Percentiles rank a stretch among this genome's conserved stretches.
Evolutionary conservation across 345 rosid genomes (phyloP).

Genomic region (Combretum micranthum): DNA sequence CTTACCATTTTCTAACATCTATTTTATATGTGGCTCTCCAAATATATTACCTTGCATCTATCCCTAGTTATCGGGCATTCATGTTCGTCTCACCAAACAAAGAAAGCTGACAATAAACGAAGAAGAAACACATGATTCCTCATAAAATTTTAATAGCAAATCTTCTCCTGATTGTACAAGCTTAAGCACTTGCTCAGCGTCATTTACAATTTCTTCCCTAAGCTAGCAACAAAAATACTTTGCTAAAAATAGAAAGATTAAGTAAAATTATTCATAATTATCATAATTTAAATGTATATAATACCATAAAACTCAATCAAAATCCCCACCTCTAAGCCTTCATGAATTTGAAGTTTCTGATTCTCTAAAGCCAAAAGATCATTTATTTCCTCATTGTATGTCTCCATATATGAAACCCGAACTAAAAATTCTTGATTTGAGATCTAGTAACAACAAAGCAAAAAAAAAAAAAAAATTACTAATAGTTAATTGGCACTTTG

Average conservation of each 20-base stretch:
- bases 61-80: slow-evolving; percentile 79
- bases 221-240: slow-evolving; percentile 90
- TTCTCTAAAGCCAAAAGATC: slow-evolving; percentile 76
- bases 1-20: no score
- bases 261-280: background rate
- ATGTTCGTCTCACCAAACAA: slow-evolving; percentile 84
- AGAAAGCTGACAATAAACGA: background rate
- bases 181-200: slow-evolving; percentile 74
- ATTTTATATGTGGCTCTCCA: no score
- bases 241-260: slow-evolving; percentile 37
- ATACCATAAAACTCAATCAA: no score
- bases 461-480: no score
- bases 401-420: slow-evolving; percentile 93
- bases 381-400: slow-evolving; percentile 87
- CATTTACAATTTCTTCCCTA: slow-evolving; percentile 75
- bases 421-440: slow-evolving; percentile 83
- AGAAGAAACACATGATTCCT: background rate
- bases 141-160: slow-evolving; percentile 18
- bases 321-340: slow-evolving; percentile 69
- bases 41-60: no score
- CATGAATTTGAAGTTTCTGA: slow-evolving; percentile 83
- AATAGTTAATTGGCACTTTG: no score
- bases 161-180: slow-evolving; percentile 92
- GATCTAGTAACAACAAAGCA: slow-evolving; percentile 32
- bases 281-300: background rate